phyloP scores from a whole-genome alignment of 441 rosid genomes.

The Dalechampia spathulata region DNA sequence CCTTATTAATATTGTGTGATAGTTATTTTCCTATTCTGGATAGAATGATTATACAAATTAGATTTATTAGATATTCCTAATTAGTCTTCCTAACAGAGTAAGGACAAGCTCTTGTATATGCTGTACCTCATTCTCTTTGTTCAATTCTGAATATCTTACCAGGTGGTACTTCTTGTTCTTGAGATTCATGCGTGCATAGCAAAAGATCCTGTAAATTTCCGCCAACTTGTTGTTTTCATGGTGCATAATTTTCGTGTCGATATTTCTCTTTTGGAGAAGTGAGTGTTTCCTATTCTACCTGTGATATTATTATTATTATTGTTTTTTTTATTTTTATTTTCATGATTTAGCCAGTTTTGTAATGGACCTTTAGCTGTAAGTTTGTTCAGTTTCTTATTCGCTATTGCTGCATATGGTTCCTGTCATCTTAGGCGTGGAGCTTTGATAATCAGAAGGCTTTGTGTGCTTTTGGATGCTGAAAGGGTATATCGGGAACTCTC shows the following conservation, averaged over 20 bases:
- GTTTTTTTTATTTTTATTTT: neutral
- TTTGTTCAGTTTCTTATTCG: neutral
- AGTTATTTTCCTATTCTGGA: too few relatives aligned
- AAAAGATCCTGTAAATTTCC: conserved; percentile 84
- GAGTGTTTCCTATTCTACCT: conserved; percentile 25
- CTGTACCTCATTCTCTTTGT: too few relatives aligned
- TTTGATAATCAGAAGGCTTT: conserved; percentile 87
- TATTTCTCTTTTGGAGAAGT: conserved; percentile 91
- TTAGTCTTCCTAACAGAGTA: too few relatives aligned
- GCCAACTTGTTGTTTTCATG: conserved; percentile 90
- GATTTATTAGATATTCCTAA: too few relatives aligned
- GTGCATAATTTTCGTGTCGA: conserved; percentile 87
- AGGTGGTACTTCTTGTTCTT: conserved; percentile 98
- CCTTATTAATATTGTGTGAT: too few relatives aligned
- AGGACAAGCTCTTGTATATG: too few relatives aligned
- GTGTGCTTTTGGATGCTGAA: conserved; percentile 95
- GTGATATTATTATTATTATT: too few relatives aligned
- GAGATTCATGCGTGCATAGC: conserved; percentile 99
- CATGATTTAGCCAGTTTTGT: neutral
- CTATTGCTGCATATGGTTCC: conserved; percentile 12
- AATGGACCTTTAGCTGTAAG: conserved; percentile 3
- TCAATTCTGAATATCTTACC: conserved; percentile 12
- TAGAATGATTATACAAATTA: too few relatives aligned
- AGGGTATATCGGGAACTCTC: conserved; percentile 94
- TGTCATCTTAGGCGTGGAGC: conserved; percentile 81